phyloP scores from a whole-genome alignment of 208 protist genomes.

The Trichomonas vaginalis region DNA sequence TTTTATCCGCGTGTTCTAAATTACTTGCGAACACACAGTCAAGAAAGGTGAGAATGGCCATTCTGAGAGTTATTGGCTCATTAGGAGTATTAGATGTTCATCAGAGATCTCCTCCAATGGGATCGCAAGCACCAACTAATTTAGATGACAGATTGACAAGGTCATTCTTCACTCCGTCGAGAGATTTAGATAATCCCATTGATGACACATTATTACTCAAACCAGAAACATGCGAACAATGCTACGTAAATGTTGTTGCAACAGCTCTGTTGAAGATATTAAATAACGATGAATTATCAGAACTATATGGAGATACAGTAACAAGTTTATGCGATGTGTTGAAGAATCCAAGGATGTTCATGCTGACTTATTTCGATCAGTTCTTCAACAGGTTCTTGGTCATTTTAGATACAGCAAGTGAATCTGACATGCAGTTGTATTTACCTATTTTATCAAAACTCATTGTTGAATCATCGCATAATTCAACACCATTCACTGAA shows the following conservation, averaged over 20 bases:
- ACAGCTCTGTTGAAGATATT: not conserved
- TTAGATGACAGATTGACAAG: not conserved
- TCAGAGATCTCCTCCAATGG: not conserved
- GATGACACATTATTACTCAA: not conserved
- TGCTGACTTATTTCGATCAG: not conserved
- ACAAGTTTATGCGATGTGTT: not conserved
- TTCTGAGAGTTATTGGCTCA: not conserved
- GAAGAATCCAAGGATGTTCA: not conserved
- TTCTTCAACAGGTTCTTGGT: not conserved
- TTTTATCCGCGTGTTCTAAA: not conserved
- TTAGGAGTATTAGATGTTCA: not conserved
- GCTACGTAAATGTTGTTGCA: not conserved
- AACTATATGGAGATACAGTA: not conserved
- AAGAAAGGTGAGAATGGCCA: not conserved
- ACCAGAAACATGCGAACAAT: not conserved
- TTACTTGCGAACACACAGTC: not conserved
- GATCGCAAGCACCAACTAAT: not conserved
- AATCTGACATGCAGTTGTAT: not conserved
- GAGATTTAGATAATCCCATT: not conserved
- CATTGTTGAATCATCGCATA: not conserved
- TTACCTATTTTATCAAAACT: not conserved
- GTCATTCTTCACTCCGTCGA: not conserved
- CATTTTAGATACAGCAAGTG: not conserved
- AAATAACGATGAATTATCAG: not conserved
- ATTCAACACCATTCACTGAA: not conserved